A percentile compares a stretch with the other conserved stretches of the same genome.
These are phyloP conservation scores for Cyberlindnera maritima DNA, from an alignment of 805 yeast species.

Conservation along the genomic window DNA sequence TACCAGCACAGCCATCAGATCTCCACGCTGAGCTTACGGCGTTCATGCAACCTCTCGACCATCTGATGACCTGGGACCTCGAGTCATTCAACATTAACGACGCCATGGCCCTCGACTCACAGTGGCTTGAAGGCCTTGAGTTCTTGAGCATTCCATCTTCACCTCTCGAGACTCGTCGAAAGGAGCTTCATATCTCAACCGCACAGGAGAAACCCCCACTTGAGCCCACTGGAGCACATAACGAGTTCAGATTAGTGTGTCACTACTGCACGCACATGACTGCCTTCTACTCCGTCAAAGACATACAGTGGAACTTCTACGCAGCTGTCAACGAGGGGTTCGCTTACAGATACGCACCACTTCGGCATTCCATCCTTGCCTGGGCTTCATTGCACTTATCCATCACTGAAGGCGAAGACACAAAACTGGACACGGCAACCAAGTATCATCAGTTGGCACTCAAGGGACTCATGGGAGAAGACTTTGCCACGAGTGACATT, in stretches of 20 bases:
- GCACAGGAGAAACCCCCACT: not conserved
- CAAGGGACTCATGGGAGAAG: conserved; percentile 5
- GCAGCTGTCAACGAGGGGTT: conserved; percentile 8
- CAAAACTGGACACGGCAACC: not conserved
- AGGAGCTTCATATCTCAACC: not conserved
- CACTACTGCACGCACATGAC: conserved; percentile 10
- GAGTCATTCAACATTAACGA: conserved; percentile 4
- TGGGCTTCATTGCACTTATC: conserved; percentile 8
- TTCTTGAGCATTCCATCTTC: not conserved
- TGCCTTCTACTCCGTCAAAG: conserved; percentile 9
- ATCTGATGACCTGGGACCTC: conserved; percentile 5
- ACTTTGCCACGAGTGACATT: conserved; percentile 3
- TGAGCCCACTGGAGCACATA: conserved; percentile 1
- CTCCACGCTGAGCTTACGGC: conserved; percentile 7
- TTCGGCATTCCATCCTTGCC: conserved; percentile 5
- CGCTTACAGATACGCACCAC: conserved; percentile 6
- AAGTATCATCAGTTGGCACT: conserved; percentile 7
- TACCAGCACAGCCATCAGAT: not conserved
- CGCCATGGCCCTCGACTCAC: conserved; percentile 8
- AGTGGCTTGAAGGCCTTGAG: conserved; percentile 9
- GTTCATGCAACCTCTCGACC: conserved; percentile 7
- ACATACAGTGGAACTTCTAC: conserved; percentile 11
- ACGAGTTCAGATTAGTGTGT: conserved; percentile 8
- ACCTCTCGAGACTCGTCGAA: not conserved
- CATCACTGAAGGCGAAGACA: not conserved